A percentile compares a stretch with the other conserved stretches of the same genome.
These are phyloP conservation scores for Neurospora sp. DNA, from an alignment of 495 filamentous ascomycete genomes.

Conservation along the genomic window DNA sequence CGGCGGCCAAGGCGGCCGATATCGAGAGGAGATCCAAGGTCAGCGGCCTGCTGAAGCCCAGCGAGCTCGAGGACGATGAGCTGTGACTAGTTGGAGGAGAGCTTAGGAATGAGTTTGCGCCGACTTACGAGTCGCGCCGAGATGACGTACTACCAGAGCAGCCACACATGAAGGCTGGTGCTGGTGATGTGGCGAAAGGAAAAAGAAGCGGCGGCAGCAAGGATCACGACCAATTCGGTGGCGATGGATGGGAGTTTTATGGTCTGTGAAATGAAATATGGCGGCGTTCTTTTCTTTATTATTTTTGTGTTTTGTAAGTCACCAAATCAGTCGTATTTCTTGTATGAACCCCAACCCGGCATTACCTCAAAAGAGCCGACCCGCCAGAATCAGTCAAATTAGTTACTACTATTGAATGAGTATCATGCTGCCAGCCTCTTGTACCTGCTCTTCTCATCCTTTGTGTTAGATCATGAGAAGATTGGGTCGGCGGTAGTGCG, in stretches of 20 bases:
- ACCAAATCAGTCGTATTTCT: not conserved
- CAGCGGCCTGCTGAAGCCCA: slow-evolving; percentile 83
- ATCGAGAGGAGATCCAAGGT: slow-evolving; percentile 84
- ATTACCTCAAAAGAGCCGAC: not conserved
- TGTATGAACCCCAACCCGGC: not conserved
- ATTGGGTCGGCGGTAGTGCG: not conserved
- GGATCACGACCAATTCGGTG: slow-evolving; percentile 5
- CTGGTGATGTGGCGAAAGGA: not conserved
- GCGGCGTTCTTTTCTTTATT: slow-evolving; percentile 3
- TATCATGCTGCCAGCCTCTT: not conserved
- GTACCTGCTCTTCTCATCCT: not conserved
- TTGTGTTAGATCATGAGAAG: not conserved
- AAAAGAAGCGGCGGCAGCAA: slow-evolving; percentile 4
- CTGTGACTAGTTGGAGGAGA: slow-evolving; percentile 67
- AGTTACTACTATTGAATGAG: not conserved
- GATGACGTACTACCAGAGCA: slow-evolving; percentile 6
- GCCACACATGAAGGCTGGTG: not conserved
- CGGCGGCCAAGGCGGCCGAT: slow-evolving; percentile 70
- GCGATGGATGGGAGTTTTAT: slow-evolving; percentile 44
- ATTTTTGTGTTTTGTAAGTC: not conserved
- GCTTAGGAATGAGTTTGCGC: slow-evolving; percentile 48
- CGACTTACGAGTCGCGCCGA: slow-evolving; percentile 11
- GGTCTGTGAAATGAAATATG: slow-evolving; percentile 29
- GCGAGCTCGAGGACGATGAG: slow-evolving; percentile 90
- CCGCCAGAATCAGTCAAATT: not conserved